Base-by-base conservation (phyloP, 805 yeast genomes). In the Osmozyma mogii region DNA sequence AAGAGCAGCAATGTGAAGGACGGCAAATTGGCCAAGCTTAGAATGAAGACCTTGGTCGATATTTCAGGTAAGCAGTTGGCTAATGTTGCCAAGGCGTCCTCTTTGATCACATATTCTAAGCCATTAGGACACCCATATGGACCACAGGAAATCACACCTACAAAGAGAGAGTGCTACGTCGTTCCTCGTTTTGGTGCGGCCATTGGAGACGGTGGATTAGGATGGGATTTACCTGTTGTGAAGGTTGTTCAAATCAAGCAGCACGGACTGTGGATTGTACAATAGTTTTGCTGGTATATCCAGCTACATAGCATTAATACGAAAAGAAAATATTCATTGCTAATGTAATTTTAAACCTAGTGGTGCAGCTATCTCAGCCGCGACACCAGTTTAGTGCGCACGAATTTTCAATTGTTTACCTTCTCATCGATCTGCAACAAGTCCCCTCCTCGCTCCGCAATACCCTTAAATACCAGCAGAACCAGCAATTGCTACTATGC, bases 101-200 rank as follows among this genome's bases (percentile, higher is more conserved):
- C 82, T 1, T 59, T 89, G 27, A 47, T 89, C 24, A 75, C 89
- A 0, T 88, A 81, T 54, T 85, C 96, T 16, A 89, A 88, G 48
- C 97, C 97, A 0, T 57, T 89, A 30, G 95, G 95, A 0, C 82
- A 84, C 32, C 95, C 96, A 3, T 75, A 84, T 47, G 94, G 85
- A 2, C 94, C 94, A 2, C 79, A 78, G 46, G 63, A 69, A 39
- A 45, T 83, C 10, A 61, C 75, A 4, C 60, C 82, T 0, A 72
- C 77, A 3, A 80, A 78, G 45, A 65, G 96, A 41, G 88, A 81
- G 46, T 84, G 94, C 43, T 88, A 84, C 58, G 96, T 88, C 10
- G 78, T 85, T 29, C 96, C 97, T 1, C 61, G 96, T 32, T 75
- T 83, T 49, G 96, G 96, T 4, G 88, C 94, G 8, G 68, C 76